Evolutionary conservation across 257 asterid genomes (phyloP), one percentile per base, ranked within the genome.

Genomic region (Capsicum pubescens): DNA sequence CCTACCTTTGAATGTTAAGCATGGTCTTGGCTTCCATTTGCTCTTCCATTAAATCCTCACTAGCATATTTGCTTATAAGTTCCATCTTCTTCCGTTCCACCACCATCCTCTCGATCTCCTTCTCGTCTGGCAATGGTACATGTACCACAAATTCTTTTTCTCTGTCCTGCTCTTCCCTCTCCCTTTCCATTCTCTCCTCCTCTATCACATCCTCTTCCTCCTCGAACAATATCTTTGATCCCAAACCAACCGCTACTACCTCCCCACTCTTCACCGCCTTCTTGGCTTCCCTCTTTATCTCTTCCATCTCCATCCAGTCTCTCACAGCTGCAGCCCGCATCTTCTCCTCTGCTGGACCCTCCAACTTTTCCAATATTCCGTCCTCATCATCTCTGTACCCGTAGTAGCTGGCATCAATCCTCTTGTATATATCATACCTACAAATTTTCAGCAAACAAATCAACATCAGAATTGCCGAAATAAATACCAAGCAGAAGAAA

Each of bases 311-410:
- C 89, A 86, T 87, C 99, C 99, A 94, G 46, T 93, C 98, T 46
- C 84, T 92, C 85, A 90, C 36, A 77, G 98, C 93, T 17, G 91
- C 90, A 84, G 93, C 91, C 90, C 97, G 90, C 94, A 94, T 92
- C 85, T 69, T 90, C 86, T 87, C 59, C 92, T 93, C 94, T 14
- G 98, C 95, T 52, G 97, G 95, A 46, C 93, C 95, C 92, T 96
- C 98, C 79, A 96, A 81, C 87, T 91, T 94, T 84, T 87, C 92
- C 64, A 96, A 82, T 84, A 96, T 89, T 56, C 98, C 99, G 85
- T 94, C 98, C 91, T 96, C 99, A 26, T 96, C 99, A 87, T 96
- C 99, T 82, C 99, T 89, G 85, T 94, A 94, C 44, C 99, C 99
- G 21, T 94, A 96, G 87, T 95, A 95, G 86, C 98, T 95, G 6